Evolutionary conservation across 2,329 filamentous ascomycete genomes (phyloP).

Genomic region (Tolypocladium pustulatum): DNA sequence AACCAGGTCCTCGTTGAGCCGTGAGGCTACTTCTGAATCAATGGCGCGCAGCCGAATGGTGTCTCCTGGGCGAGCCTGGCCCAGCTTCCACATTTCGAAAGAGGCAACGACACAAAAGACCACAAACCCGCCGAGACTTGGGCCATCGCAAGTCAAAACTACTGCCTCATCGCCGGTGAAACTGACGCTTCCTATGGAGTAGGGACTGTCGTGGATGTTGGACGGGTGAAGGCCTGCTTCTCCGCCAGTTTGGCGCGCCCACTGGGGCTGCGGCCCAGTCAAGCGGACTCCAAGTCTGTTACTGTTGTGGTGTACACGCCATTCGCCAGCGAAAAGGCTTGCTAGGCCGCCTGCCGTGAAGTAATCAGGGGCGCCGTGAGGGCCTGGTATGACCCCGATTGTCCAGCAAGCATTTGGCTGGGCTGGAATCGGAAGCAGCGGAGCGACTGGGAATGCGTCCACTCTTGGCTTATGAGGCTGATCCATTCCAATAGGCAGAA

Average conservation of each 20-base stretch:
- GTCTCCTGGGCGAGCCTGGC: slow-evolving; percentile 28
- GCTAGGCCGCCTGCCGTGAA: slow-evolving; percentile 20
- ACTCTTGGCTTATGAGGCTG: background rate
- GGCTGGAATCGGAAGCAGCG: slow-evolving; percentile 10
- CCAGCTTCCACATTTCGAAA: slow-evolving; percentile 30
- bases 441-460: background rate
- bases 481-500: slow-evolving; percentile 12
- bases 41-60: slow-evolving; percentile 21
- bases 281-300: slow-evolving; percentile 28
- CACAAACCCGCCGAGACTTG: slow-evolving; percentile 30
- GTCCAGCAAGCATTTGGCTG: slow-evolving; percentile 16
- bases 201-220: slow-evolving; percentile 29
- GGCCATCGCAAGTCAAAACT: slow-evolving; percentile 26
- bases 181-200: slow-evolving; percentile 29
- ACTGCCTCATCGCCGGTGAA: slow-evolving; percentile 32
- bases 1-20: slow-evolving; percentile 11
- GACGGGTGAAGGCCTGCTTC: slow-evolving; percentile 28
- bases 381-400: slow-evolving; percentile 25
- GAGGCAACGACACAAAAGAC: slow-evolving; percentile 25
- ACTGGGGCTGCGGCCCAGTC: slow-evolving; percentile 23
- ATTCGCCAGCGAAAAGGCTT: slow-evolving; percentile 21
- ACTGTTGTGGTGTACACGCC: slow-evolving; percentile 29
- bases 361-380: slow-evolving; percentile 26
- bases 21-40: slow-evolving; percentile 12
- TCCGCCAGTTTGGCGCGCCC: slow-evolving; percentile 25